Evolutionary conservation across 2,329 filamentous ascomycete species (phyloP).

Genomic region (Fusarium paranaense): DNA sequence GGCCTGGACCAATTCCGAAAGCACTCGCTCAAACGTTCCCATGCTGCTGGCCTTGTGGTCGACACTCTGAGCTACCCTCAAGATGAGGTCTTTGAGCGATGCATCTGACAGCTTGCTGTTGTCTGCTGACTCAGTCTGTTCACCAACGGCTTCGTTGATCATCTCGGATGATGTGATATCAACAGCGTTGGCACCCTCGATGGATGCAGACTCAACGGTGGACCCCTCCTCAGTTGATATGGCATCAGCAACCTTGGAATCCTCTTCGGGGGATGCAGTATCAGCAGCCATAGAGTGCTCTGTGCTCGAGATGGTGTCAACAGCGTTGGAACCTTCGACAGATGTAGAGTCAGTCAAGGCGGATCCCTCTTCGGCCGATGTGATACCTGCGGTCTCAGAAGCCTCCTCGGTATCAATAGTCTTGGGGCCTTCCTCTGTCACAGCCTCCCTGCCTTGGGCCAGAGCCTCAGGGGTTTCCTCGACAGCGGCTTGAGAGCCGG

Average conservation of each 20-base stretch:
- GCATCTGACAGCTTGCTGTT: conserved; percentile 18
- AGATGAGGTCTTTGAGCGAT: conserved; percentile 62
- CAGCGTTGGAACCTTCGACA: background rate
- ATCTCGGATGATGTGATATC: background rate
- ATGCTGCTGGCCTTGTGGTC: conserved; percentile 56
- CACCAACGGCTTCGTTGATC: background rate
- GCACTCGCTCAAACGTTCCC: conserved; percentile 62
- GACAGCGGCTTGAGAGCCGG: background rate
- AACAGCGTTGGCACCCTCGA: background rate
- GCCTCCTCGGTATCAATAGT: background rate
- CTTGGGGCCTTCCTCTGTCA: background rate
- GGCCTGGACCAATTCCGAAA: conserved; percentile 58
- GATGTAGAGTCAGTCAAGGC: background rate
- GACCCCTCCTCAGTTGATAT: background rate
- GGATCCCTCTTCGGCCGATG: background rate
- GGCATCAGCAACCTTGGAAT: background rate
- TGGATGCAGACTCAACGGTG: background rate
- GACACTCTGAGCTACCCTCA: conserved; percentile 61
- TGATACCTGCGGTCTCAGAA: background rate
- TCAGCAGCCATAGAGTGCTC: background rate
- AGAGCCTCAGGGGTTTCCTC: background rate
- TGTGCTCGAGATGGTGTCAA: background rate
- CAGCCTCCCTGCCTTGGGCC: background rate
- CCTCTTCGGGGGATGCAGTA: background rate
- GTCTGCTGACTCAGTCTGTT: background rate